phyloP scores from a whole-genome alignment of 2,329 filamentous ascomycete genomes.

The Neonectria ditissima region DNA sequence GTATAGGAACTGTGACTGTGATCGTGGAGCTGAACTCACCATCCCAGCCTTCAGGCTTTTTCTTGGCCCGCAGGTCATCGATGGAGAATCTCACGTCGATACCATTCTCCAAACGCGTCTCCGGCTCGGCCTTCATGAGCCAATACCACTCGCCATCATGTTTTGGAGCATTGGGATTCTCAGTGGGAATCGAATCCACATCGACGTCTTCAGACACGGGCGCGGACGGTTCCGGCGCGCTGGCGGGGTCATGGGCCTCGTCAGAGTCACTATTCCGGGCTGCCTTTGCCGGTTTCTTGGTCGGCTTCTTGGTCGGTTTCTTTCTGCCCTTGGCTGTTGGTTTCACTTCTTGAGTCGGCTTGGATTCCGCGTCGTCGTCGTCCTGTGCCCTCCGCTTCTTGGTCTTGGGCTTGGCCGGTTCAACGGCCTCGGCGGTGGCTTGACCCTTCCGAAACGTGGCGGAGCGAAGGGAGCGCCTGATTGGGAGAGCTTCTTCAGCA shows the following conservation, averaged over 20 bases:
- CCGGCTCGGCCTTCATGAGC: slow-evolving; percentile 90
- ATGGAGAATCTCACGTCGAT: slow-evolving; percentile 94
- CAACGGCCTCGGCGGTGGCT: slow-evolving; percentile 1
- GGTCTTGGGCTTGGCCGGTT: not conserved
- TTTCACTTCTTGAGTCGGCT: not conserved
- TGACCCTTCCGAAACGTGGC: slow-evolving; percentile 26
- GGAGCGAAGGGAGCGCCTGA: slow-evolving; percentile 35
- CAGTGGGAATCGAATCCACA: slow-evolving; percentile 50
- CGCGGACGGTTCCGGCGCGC: not conserved
- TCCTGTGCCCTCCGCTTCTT: slow-evolving; percentile 3
- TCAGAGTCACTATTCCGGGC: not conserved
- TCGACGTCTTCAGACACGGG: slow-evolving; percentile 46
- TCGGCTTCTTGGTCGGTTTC: slow-evolving; percentile 17
- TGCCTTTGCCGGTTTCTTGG: not conserved
- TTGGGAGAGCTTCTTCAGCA: slow-evolving; percentile 7
- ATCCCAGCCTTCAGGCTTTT: slow-evolving; percentile 89
- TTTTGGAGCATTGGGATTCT: slow-evolving; percentile 53
- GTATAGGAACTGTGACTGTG: too few species aligned
- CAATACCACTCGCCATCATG: slow-evolving; percentile 70
- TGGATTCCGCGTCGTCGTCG: not conserved
- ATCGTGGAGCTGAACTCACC: slow-evolving; percentile 62
- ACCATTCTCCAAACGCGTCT: slow-evolving; percentile 86
- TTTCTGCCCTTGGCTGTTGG: slow-evolving; percentile 1
- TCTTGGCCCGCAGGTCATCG: slow-evolving; percentile 81
- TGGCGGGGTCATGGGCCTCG: not conserved